Base-by-base conservation (phyloP, 2,329 filamentous ascomycete species). In the Penicillium sp. region DNA sequence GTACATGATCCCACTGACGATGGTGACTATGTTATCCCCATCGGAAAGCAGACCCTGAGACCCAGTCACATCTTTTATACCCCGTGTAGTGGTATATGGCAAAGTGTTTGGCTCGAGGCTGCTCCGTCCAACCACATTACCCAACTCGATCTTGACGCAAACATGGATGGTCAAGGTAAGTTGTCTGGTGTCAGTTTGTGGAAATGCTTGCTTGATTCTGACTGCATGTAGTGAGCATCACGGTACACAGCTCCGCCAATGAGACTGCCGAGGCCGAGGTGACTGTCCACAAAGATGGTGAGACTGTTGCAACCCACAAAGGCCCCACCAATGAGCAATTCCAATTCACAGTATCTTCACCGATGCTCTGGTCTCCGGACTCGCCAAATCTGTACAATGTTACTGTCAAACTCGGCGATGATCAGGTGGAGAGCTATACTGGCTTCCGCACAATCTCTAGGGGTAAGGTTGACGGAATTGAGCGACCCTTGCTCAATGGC, bases 11-110 rank as follows among this genome's bases (percentile, higher is more conserved):
- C 84, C 0, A 86, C 84, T 0, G 83, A 87, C 57, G 61, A 64
- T 28, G 71, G 72, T 2, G 65, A 67, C 5, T 71, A 74, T 50
- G 74, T 82, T 12, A 82, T 84, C 37, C 83, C 83, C 0, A 75
- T 84, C 38, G 84, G 84, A 54, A 85, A 86, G 62, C 83, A 85
- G 63, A 78, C 76, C 0, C 61, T 76, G 1, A 68, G 66, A 0
- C 79, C 77, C 2, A 57, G 54, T 17, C 64, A 67, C 57, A 87
- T 87, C 52, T 87, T 84, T 64, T 87, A 87, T 63, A 81, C 80
- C 0, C 80, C 84, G 0, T 87, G 83, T 62, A 83, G 81, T 31
- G 84, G 84, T 5, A 87, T 88, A 55, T 88, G 84, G 84, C 84
- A 87, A 61, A 77, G 76, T 17, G 84, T 87, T 0, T 88, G 84